Evolutionary conservation across 345 rosid species (phyloP), one percentile per base, ranked within the genome.

Genomic region (Eucalyptus tenuipes): DNA sequence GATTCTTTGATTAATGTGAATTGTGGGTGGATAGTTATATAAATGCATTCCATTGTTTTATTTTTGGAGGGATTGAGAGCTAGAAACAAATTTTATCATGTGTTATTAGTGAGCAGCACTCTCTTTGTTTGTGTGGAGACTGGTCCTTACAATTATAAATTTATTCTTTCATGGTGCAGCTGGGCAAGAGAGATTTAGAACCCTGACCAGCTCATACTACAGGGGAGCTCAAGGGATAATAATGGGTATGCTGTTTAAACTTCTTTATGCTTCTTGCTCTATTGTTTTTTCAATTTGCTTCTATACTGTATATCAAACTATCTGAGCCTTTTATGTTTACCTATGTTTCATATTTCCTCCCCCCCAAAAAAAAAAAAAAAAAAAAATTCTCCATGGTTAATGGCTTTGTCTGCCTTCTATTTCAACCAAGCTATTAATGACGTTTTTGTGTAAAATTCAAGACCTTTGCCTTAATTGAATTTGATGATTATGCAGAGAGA

Each of bases 101-200:
- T 10, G 27, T 71, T 29, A 61, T 61, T 37, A 37, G 45, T 5
- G 45, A 18, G 25, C 27, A 37, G 82, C 1, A 8, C 82, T 11
- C 27, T 75, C 13, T 37, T 71, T 37, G 27, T 37, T 86, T 86
- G 5, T 86, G 64, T 50, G 87, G 82, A 75, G 24, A 44, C 82
- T 37, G 44, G 82, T 75, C 47, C 82, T 5, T 75, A 37, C 47
- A 37, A 86, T 86, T 52, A 86, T 59, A 29, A 42, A 27, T 47
- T 37, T 57, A 50, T 44, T 59, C 40, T 44, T 52, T 89, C n/a
- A 17, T 64, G n/a, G 45, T 91, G 93, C 95, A 97, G 99, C 99
- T 94, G 99, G 99, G 64, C 98, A 97, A 94, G 99, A 97, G 91
- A 94, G 99, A 88, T 97, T 97, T 91, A 94, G 99, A 91, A 97